Percentiles rank a stretch among this genome's conserved stretches.
These are phyloP conservation scores for Dendrobium officinale DNA, from an alignment of 106 monocot species.

Conservation along the genomic window DNA sequence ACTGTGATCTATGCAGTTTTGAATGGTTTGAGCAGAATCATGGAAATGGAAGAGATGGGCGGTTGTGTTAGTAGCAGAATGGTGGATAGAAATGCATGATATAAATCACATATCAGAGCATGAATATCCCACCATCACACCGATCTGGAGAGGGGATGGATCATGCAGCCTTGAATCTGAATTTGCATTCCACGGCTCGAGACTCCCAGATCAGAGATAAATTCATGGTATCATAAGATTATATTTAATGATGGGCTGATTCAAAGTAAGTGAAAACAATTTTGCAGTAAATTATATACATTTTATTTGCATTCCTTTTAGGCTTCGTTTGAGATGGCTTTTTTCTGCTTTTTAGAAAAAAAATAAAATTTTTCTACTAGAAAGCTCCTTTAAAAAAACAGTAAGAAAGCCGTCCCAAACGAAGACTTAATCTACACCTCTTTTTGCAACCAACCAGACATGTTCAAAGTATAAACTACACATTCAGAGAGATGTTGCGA, in stretches of 20 bases:
- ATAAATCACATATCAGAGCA: background rate
- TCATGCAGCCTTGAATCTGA: background rate
- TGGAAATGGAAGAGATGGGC: constrained; percentile 7
- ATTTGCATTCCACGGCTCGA: background rate
- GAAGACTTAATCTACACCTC: too few species aligned
- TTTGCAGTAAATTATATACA: background rate
- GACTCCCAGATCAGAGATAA: background rate
- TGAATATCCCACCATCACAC: background rate
- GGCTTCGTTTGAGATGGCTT: too few species aligned
- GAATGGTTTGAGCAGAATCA: constrained; percentile 10
- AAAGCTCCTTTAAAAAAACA: too few species aligned
- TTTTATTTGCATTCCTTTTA: background rate
- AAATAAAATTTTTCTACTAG: too few species aligned
- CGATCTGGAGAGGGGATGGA: background rate
- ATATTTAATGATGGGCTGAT: background rate
- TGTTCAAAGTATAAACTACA: background rate
- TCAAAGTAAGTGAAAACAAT: background rate
- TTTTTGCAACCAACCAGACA: too few species aligned
- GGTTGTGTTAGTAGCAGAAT: background rate
- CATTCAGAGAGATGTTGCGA: background rate
- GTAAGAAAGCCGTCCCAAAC: too few species aligned
- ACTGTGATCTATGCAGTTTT: constrained; percentile 11
- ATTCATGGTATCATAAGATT: background rate
- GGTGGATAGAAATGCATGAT: background rate
- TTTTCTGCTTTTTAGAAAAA: too few species aligned